Evolutionary conservation across 345 rosid species (phyloP), one percentile per base, ranked within the genome.

Genomic region (Lepidium didymum): DNA sequence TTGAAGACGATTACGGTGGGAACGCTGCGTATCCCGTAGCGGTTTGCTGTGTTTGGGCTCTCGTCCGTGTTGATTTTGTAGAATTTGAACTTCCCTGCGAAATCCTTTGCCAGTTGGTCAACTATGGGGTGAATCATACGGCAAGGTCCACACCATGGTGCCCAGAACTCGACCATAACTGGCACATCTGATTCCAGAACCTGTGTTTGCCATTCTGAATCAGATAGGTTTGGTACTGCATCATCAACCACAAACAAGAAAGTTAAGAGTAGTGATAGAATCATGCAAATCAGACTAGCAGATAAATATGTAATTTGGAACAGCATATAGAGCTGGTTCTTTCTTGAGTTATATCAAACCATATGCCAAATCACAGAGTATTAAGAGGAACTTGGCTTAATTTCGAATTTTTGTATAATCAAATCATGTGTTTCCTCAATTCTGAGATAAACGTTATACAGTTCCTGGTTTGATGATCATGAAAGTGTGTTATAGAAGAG

Each of bases 81-180:
- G 79, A 85, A 86, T 70, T 86, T 86, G 63, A 88, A 79, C 80
- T 84, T 88, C 54, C 92, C 96, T 0, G 81, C 75, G 64, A 83
- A 86, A 7, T 88, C 82, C 23, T 62, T 75, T 4, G 96, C 70
- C 4, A 88, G 75, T 46, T 88, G 89, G 50, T 77, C 83, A 15
- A 88, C 77, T 8, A 80, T 37, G 2, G 92, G 96, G 73, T 76
- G 83, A 36, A 88, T 84, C 84, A 88, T 78, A 49, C 86, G 82
- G 79, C 96, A 88, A 2, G 96, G 96, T 7, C 96, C 96, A 35
- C 96, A 88, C 91, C 96, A 88, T 0, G 96, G 92, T 14, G 92
- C 96, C 91, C 90, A 86, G 57, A 88, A 83, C 15, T 86, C 92
- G 33, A 88, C 88, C 43, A 88, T 19, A 6, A 88, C 92, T 0